phyloP scores from a whole-genome alignment of 2,329 filamentous ascomycete species.

The Ceratocystis cacaofunesta region DNA sequence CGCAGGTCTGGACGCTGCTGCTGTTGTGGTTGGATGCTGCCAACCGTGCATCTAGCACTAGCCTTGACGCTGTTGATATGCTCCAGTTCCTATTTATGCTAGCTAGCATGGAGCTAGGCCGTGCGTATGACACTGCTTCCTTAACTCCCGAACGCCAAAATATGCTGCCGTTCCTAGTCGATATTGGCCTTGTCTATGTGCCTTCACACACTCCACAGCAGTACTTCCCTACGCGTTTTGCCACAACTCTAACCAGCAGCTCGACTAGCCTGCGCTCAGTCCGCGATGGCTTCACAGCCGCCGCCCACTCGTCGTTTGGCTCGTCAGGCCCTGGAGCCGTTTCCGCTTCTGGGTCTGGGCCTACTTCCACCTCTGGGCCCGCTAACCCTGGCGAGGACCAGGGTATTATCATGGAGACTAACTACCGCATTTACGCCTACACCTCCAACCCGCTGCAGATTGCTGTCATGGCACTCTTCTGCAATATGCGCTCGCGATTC shows the following conservation, averaged over 20 bases:
- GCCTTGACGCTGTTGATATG: slow-evolving; percentile 82
- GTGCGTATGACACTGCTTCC: slow-evolving; percentile 75
- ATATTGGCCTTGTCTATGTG: slow-evolving; percentile 83
- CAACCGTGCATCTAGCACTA: slow-evolving; percentile 40
- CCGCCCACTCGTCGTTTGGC: slow-evolving; percentile 31
- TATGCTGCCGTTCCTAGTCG: slow-evolving; percentile 79
- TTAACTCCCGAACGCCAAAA: slow-evolving; percentile 68
- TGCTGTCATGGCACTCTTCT: slow-evolving; percentile 80
- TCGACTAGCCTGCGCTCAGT: slow-evolving; percentile 54
- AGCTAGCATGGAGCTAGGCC: slow-evolving; percentile 79
- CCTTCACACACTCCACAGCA: slow-evolving; percentile 42
- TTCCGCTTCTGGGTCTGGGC: no score
- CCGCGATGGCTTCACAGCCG: slow-evolving; percentile 52
- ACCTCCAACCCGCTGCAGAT: slow-evolving; percentile 90
- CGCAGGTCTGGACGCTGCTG: slow-evolving; percentile 90
- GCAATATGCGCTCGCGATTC: slow-evolving; percentile 76
- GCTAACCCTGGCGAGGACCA: slow-evolving; percentile 33
- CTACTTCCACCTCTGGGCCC: slow-evolving; percentile 31
- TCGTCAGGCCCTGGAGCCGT: slow-evolving; percentile 23
- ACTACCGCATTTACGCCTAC: slow-evolving; percentile 95
- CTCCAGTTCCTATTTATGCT: slow-evolving; percentile 93
- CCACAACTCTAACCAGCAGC: slow-evolving; percentile 84
- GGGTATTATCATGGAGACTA: slow-evolving; percentile 93
- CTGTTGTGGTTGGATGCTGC: slow-evolving; percentile 85
- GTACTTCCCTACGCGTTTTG: slow-evolving; percentile 83